Conservation (phyloP, 805 yeast genomes). For the Candida insectalens region DNA sequence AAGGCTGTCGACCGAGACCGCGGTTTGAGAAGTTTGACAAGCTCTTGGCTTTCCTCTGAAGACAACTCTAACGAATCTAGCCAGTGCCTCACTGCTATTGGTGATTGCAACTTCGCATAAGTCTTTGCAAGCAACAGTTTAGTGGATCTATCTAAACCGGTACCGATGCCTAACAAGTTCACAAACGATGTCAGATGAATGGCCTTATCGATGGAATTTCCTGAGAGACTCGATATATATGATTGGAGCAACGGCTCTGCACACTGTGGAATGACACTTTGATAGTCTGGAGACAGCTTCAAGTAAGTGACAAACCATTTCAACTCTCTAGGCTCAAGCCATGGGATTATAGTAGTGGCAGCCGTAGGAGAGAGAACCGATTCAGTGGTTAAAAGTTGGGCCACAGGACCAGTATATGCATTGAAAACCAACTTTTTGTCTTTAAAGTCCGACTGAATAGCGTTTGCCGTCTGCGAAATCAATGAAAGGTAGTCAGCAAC, state of each 20-base stretch:
- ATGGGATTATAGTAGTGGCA: conserved; percentile 6
- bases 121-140: conserved; percentile 8
- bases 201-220: conserved; percentile 7
- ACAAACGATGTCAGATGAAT: conserved; percentile 14
- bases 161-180: too few species aligned
- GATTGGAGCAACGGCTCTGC: conserved; percentile 5
- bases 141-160: too few species aligned
- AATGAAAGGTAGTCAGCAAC: conserved; percentile 11
- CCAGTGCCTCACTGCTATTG: conserved; percentile 18
- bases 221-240: neutral
- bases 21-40: neutral
- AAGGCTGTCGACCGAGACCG: too few species aligned
- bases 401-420: conserved; percentile 12
- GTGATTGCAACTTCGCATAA: conserved; percentile 16
- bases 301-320: conserved; percentile 15
- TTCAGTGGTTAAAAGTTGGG: conserved; percentile 4
- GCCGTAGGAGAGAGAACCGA: conserved; percentile 6
- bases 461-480: conserved; percentile 7
- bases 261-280: neutral
- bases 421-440: conserved; percentile 17
- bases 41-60: conserved; percentile 27
- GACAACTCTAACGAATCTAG: conserved; percentile 16
- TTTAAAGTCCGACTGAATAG: conserved; percentile 8
- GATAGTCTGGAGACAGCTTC: conserved; percentile 6
- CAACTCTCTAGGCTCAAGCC: conserved; percentile 12